Percentiles rank a stretch among this genome's conserved stretches.
Conservation (phyloP, 495 filamentous ascomycete species). For the Hyphodiscus hymeniophilus region DNA sequence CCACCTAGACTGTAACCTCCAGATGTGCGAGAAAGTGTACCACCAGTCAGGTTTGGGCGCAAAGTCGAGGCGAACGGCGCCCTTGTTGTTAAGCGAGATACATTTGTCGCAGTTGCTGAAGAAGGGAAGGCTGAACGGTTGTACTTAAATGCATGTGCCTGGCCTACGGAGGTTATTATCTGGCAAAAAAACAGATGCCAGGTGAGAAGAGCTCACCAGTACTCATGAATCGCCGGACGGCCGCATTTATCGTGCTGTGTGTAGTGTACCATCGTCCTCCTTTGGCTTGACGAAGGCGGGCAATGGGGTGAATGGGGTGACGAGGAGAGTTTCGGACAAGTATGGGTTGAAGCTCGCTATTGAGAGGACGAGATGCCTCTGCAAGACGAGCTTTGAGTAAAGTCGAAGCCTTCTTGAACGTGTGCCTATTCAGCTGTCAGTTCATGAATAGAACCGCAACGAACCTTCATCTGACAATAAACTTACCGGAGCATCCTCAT, state of each 20-base stretch:
- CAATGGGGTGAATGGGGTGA: constrained; percentile 66
- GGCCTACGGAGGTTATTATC: too few species aligned
- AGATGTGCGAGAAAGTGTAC: constrained; percentile 72
- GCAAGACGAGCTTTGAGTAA: constrained; percentile 55
- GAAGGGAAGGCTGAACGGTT: constrained; percentile 58
- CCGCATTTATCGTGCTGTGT: constrained; percentile 47
- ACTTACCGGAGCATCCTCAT: constrained; percentile 56
- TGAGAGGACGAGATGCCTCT: constrained; percentile 39
- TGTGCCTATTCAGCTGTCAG: constrained; percentile 35
- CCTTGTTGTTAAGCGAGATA: constrained; percentile 58
- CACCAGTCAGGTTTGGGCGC: constrained; percentile 86
- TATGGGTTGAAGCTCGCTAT: constrained; percentile 40
- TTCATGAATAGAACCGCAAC: neutral
- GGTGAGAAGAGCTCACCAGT: too few species aligned
- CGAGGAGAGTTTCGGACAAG: constrained; percentile 41
- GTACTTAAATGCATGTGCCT: constrained; percentile 30
- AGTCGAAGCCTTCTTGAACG: constrained; percentile 54
- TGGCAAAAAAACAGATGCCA: too few species aligned
- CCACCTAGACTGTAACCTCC: constrained; percentile 75
- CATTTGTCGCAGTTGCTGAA: constrained; percentile 56
- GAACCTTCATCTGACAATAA: too few species aligned
- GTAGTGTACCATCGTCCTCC: constrained; percentile 63
- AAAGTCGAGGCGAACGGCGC: constrained; percentile 87
- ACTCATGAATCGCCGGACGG: constrained; percentile 53
- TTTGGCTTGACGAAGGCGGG: constrained; percentile 64